Conservation (phyloP, 2,329 filamentous ascomycete species). For the Diaporthe citrichinensis region DNA sequence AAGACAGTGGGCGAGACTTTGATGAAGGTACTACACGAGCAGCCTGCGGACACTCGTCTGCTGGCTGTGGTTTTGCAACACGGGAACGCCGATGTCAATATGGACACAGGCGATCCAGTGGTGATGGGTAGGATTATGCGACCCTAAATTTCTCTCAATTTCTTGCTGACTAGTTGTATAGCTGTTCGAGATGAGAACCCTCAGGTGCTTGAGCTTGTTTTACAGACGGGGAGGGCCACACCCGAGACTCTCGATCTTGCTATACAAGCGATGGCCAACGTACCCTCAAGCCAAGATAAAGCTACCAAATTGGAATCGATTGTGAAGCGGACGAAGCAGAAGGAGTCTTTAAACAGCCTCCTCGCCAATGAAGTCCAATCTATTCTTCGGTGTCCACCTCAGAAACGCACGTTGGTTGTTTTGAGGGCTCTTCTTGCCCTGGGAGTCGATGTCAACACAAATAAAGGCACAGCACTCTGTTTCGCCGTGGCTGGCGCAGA, state of each 20-base stretch:
- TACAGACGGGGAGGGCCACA: slow-evolving; percentile 61
- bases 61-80: slow-evolving; percentile 63
- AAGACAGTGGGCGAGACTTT: slow-evolving; percentile 60
- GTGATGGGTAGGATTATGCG: slow-evolving; percentile 49
- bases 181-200: slow-evolving; percentile 61
- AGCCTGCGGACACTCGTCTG: slow-evolving; percentile 65
- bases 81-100: slow-evolving; percentile 68
- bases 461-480: slow-evolving; percentile 65
- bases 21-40: slow-evolving; percentile 57
- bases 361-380: slow-evolving; percentile 66
- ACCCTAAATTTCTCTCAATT: neutral
- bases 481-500: slow-evolving; percentile 63
- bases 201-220: slow-evolving; percentile 62
- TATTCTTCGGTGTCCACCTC: slow-evolving; percentile 54
- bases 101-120: slow-evolving; percentile 59
- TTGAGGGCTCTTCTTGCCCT: slow-evolving; percentile 63
- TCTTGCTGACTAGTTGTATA: slow-evolving; percentile 46
- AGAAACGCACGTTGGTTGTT: slow-evolving; percentile 58
- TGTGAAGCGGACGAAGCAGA: slow-evolving; percentile 58
- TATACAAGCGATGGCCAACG: slow-evolving; percentile 58
- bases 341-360: slow-evolving; percentile 59
- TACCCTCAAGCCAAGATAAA: slow-evolving; percentile 62
- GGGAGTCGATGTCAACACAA: slow-evolving; percentile 69
- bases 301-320: slow-evolving; percentile 64
- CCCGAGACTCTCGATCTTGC: slow-evolving; percentile 59